These are phyloP conservation scores for Astrephomene gubernaculifera DNA, from an alignment of 139 green algal genomes.

Conservation along the genomic window DNA sequence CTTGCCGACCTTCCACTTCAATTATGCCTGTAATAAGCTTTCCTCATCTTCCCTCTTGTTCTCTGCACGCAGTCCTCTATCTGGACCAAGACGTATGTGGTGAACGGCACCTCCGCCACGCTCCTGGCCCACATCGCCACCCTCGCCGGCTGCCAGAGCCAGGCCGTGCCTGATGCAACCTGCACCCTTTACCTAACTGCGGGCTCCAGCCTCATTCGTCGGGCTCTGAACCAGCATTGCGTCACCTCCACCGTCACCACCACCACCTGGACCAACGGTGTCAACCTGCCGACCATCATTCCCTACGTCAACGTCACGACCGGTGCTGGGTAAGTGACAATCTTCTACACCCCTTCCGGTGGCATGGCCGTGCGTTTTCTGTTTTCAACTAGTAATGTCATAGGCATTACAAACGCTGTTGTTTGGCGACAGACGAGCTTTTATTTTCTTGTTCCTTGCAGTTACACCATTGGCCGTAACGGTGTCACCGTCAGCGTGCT, in stretches of 20 bases:
- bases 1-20: too few relatives aligned
- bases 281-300: background rate
- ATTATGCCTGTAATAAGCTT: too few relatives aligned
- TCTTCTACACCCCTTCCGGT: too few relatives aligned
- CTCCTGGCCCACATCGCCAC: background rate
- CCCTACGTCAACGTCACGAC: background rate
- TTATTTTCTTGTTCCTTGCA: background rate
- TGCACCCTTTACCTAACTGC: too few relatives aligned
- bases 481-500: background rate
- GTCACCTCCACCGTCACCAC: too few relatives aligned
- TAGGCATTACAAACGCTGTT: background rate
- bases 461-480: background rate
- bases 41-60: background rate
- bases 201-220: too few relatives aligned
- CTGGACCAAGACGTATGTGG: too few relatives aligned
- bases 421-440: background rate
- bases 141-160: background rate
- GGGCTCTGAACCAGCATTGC: constrained; percentile 26
- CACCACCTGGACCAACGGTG: background rate
- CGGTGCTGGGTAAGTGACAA: too few relatives aligned
- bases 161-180: too few relatives aligned
- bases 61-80: background rate
- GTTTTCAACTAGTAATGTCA: background rate
- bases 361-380: too few relatives aligned
- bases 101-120: background rate